Evolutionary conservation across 1,284 basidiomycete genomes (phyloP).

Genomic region (Rugosomyces carneus): DNA sequence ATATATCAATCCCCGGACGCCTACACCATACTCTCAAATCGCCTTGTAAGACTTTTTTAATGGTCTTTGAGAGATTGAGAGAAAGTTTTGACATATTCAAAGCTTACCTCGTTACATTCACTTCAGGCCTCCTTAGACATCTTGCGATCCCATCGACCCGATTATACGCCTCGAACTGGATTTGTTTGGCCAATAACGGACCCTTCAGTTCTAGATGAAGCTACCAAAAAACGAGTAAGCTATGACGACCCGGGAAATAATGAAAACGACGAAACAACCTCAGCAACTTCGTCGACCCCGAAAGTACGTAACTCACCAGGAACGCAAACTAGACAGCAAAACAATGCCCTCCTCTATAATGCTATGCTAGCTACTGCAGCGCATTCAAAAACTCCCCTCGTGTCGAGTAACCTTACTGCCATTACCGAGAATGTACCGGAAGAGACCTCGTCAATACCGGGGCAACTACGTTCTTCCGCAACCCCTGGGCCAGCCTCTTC

Average conservation of each 20-base stretch:
- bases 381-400: slow-evolving; percentile 52
- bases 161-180: slow-evolving; percentile 73
- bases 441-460: slow-evolving; percentile 33
- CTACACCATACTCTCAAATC: slow-evolving; percentile 76
- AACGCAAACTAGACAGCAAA: slow-evolving; percentile 51
- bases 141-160: slow-evolving; percentile 63
- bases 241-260: slow-evolving; percentile 25
- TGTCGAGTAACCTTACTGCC: slow-evolving; percentile 27
- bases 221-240: slow-evolving; percentile 36
- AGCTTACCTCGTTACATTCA: slow-evolving; percentile 69
- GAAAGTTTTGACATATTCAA: slow-evolving; percentile 1
- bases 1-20: slow-evolving; percentile 84
- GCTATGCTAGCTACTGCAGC: slow-evolving; percentile 72
- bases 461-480: slow-evolving; percentile 38
- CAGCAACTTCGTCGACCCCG: slow-evolving; percentile 23
- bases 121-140: slow-evolving; percentile 69
- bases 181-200: slow-evolving; percentile 77
- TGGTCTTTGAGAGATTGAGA: too few relatives aligned
- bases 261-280: slow-evolving; percentile 20
- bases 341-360: slow-evolving; percentile 58
- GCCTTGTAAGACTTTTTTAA: slow-evolving; percentile 47
- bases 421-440: slow-evolving; percentile 29
- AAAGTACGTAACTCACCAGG: slow-evolving; percentile 20
- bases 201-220: slow-evolving; percentile 36
- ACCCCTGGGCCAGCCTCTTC: slow-evolving; percentile 49